Evolutionary conservation across 2,329 filamentous ascomycete species (phyloP).

Genomic region (Xenosphaeropsis pyriputrescens): DNA sequence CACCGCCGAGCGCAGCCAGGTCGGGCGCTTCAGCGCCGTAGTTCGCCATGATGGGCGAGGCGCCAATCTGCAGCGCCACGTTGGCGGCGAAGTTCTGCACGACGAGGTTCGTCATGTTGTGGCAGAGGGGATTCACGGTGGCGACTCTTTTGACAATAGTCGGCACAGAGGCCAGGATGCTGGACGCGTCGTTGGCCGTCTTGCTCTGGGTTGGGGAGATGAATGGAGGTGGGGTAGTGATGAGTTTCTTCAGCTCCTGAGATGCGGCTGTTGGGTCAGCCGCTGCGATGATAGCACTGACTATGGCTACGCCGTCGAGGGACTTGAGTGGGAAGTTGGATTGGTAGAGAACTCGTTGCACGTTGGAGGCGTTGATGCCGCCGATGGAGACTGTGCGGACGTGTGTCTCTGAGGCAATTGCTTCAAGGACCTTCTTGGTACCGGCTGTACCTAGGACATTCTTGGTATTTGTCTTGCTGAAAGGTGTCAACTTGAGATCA

Average conservation of each 20-base stretch:
- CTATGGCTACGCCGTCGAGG: conserved; percentile 73
- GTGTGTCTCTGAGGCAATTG: conserved; percentile 28
- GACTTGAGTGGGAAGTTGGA: conserved; percentile 35
- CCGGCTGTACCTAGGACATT: conserved; percentile 63
- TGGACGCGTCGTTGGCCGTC: conserved; percentile 8
- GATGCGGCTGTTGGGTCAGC: conserved; percentile 50
- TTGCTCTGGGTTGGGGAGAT: conserved; percentile 3
- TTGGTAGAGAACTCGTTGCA: conserved; percentile 61
- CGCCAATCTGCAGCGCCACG: conserved; percentile 69
- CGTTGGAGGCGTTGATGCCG: conserved; percentile 66
- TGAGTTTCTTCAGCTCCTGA: conserved; percentile 36
- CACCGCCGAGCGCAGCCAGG: conserved; percentile 61
- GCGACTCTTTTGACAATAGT: conserved; percentile 45
- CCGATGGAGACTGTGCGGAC: conserved; percentile 72
- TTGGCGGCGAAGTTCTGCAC: conserved; percentile 94
- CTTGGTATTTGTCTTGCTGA: conserved; percentile 75
- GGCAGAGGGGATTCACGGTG: conserved; percentile 55
- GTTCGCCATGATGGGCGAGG: conserved; percentile 89
- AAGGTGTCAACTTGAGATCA: neutral
- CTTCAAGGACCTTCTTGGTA: conserved; percentile 47
- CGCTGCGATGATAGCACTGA: conserved; percentile 75
- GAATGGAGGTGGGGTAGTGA: conserved; percentile 22
- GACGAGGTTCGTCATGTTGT: conserved; percentile 96
- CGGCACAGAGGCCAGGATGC: conserved; percentile 9
- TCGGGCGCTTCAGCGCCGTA: conserved; percentile 71